Base-by-base conservation (phyloP, 1,139 yeast species). In the Kazachstania sp. region DNA sequence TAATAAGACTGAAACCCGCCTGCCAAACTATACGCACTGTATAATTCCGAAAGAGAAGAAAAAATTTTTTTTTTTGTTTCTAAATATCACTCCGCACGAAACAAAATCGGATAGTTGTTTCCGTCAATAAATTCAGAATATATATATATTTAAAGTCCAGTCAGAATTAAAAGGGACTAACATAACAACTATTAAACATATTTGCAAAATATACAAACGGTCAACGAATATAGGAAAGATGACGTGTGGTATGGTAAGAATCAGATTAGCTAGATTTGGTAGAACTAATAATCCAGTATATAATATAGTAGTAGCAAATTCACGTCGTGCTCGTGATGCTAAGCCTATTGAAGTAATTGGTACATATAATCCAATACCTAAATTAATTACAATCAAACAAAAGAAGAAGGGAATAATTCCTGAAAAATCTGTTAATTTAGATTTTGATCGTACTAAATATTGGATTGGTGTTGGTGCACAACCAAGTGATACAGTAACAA, bases 401-500 rank as follows among this genome's bases (percentile, higher is more conserved):
- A 81, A 80, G 55, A 72, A 70, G 53, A 72, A 70, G 20, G 79
- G 81, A n/a, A 68, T 71, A 40, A 72, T 76, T 54, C 87, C 94
- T 20, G 74, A 77, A 47, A 92, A 92, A 64, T 88, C 88, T 57
- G 78, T 92, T 37, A 77, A 80, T 56, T 71, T 92, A 42, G 97
- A 92, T 64, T 87, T 92, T 63, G 81, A 81, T 54, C 79, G 97
- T 56, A 80, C 96, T n/a, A 87, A 87, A 66, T 94, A 92, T 69
- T 92, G 99, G 99, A 71, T 92, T 41, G 96, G 97, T 61, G 95
- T 87, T 15, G 99, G 99, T n/a, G 98, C 97, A 1, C 95, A 86
- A 64, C 95, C 96, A 4, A 81, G 94, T 32, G 90, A 85, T 40
- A 73, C 94, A 4, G 95, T 90, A 12, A 77, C 81, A 4, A 80